phyloP scores from a whole-genome alignment of 306 rosid species.

The Malus asiatica region DNA sequence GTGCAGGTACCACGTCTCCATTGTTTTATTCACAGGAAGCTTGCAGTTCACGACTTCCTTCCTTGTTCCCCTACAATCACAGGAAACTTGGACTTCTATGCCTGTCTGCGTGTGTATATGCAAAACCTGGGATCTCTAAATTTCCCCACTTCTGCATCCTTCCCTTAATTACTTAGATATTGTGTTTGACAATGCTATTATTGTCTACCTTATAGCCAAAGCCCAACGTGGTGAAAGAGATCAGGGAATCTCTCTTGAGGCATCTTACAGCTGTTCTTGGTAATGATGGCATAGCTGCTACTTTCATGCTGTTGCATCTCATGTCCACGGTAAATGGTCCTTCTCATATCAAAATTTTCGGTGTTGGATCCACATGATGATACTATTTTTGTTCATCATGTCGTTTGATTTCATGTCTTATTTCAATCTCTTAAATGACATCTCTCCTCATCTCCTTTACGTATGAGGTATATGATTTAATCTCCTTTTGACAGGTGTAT shows the following conservation, averaged over 20 bases:
- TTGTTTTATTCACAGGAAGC: slow-evolving; percentile 72
- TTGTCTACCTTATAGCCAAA: slow-evolving; percentile 37
- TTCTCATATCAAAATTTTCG: not conserved
- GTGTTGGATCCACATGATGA: slow-evolving; percentile 10
- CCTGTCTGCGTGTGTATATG: not conserved
- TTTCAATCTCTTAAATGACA: not conserved
- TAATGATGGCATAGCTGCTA: slow-evolving; percentile 72
- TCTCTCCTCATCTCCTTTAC: slow-evolving; percentile 1
- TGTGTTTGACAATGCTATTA: slow-evolving; percentile 7
- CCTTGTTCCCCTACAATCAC: slow-evolving; percentile 17
- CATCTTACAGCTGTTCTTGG: slow-evolving; percentile 74
- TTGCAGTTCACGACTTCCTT: slow-evolving; percentile 57
- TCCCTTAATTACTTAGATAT: not conserved
- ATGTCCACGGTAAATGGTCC: slow-evolving; percentile 56
- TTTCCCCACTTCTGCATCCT: not conserved
- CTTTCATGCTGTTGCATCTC: slow-evolving; percentile 82
- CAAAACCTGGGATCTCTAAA: slow-evolving; percentile 5
- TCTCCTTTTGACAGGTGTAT: slow-evolving; percentile 49
- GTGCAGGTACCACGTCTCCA: slow-evolving; percentile 84
- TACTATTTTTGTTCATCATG: not conserved
- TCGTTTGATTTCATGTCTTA: not conserved
- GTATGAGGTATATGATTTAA: not conserved
- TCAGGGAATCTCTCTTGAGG: slow-evolving; percentile 51
- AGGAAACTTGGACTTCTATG: not conserved
- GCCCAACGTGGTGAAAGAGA: slow-evolving; percentile 46